phyloP scores from a whole-genome alignment of 2,329 filamentous ascomycete genomes.

The Aspergillus sp. region DNA sequence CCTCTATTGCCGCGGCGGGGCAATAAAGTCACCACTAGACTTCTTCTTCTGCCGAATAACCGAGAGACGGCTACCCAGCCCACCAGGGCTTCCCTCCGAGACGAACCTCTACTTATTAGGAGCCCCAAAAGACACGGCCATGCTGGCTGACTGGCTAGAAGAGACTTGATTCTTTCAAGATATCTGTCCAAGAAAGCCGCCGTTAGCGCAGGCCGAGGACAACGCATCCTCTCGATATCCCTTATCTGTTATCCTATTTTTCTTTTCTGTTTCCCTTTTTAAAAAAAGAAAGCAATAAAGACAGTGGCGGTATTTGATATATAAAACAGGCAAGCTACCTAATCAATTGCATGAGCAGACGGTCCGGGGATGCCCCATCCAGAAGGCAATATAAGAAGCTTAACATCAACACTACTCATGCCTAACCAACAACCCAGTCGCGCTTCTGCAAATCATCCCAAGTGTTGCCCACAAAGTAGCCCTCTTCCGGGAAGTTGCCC shows the following conservation, averaged over 20 bases:
- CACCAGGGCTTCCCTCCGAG: neutral
- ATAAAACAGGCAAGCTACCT: too few relatives aligned
- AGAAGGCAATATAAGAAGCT: too few relatives aligned
- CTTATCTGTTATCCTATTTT: too few relatives aligned
- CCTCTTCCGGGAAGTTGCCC: neutral
- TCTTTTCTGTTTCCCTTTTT: too few relatives aligned
- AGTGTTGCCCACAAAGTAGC: neutral
- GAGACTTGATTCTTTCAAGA: neutral
- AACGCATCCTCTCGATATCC: too few relatives aligned
- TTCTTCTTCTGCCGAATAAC: neutral
- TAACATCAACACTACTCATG: too few relatives aligned
- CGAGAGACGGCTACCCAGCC: neutral
- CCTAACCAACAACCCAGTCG: neutral
- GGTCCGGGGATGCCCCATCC: too few relatives aligned
- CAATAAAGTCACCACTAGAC: neutral
- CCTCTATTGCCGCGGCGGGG: neutral
- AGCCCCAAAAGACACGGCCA: neutral
- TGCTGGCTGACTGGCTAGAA: neutral
- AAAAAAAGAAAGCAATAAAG: too few relatives aligned
- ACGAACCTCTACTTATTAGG: neutral
- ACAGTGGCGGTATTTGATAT: too few relatives aligned
- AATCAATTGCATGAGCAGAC: too few relatives aligned
- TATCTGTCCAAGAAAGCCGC: neutral
- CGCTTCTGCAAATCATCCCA: neutral
- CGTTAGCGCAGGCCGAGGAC: too few relatives aligned